Evolutionary conservation across 495 filamentous ascomycete species (phyloP).

Genomic region (Viridothelium virens): DNA sequence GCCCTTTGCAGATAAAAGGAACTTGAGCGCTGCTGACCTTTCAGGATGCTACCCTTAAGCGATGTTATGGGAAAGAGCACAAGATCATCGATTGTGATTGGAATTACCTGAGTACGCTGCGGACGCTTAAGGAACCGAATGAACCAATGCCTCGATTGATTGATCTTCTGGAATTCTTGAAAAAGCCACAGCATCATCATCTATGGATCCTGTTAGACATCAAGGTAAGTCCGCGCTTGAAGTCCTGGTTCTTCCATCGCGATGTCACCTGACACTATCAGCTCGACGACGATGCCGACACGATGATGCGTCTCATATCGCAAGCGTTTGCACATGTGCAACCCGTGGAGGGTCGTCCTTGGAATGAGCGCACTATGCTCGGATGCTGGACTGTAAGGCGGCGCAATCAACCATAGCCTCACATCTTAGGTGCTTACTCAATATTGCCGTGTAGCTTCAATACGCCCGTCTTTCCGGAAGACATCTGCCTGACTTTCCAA

Average conservation of each 20-base stretch:
- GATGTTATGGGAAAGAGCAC: slow-evolving; percentile 66
- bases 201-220: slow-evolving; percentile 85
- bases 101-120: slow-evolving; percentile 58
- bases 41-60: slow-evolving; percentile 66
- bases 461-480: slow-evolving; percentile 52
- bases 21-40: slow-evolving; percentile 14
- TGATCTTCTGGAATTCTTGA: slow-evolving; percentile 70
- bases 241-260: not conserved
- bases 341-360: slow-evolving; percentile 42
- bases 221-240: slow-evolving; percentile 48
- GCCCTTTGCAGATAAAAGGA: not conserved
- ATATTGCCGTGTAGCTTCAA: slow-evolving; percentile 38
- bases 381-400: slow-evolving; percentile 67
- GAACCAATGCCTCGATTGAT: slow-evolving; percentile 62
- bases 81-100: slow-evolving; percentile 70
- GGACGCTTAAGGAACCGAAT: slow-evolving; percentile 58
- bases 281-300: slow-evolving; percentile 59
- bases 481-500: slow-evolving; percentile 58
- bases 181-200: slow-evolving; percentile 49
- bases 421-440: slow-evolving; percentile 4
- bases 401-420: not conserved
- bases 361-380: slow-evolving; percentile 64
- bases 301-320: slow-evolving; percentile 59
- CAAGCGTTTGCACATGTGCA: slow-evolving; percentile 50
- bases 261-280: slow-evolving; percentile 26